phyloP scores from a whole-genome alignment of 805 yeast genomes.

The Wickerhamomyces strasburgensis region DNA sequence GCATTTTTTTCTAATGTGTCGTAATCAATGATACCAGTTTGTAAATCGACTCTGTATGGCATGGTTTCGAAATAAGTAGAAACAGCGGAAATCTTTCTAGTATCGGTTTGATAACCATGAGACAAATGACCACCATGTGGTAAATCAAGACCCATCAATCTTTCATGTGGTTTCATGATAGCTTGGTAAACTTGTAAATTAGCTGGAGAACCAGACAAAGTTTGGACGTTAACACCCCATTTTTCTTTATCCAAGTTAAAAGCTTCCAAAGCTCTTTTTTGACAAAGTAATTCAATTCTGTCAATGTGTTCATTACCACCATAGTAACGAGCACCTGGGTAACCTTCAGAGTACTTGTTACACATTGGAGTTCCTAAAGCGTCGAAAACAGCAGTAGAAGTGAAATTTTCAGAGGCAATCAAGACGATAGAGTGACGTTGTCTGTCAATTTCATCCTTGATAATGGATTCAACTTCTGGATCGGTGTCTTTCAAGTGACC shows the following conservation, averaged over 20 bases:
- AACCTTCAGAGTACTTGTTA: constrained; percentile 97
- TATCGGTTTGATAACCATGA: constrained; percentile 92
- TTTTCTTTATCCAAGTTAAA: constrained; percentile 67
- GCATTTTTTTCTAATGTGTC: constrained; percentile 83
- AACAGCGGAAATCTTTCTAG: constrained; percentile 84
- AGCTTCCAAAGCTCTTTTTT: constrained; percentile 83
- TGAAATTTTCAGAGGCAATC: constrained; percentile 95
- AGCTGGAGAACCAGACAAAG: constrained; percentile 95
- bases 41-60: constrained; percentile 89
- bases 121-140: constrained; percentile 99
- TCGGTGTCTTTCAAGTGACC: constrained; percentile 56
- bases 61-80: constrained; percentile 95
- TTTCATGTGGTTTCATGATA: constrained; percentile 79
- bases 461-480: constrained; percentile 72
- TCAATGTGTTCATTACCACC: constrained; percentile 98
- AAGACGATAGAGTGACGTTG: constrained; percentile 90
- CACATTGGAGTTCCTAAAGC: constrained; percentile 94
- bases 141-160: constrained; percentile 94
- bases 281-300: constrained; percentile 84
- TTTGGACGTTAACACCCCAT: constrained; percentile 98
- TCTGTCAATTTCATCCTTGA: constrained; percentile 78
- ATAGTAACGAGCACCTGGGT: constrained; percentile 96
- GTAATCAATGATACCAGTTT: constrained; percentile 89
- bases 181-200: constrained; percentile 91
- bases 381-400: constrained; percentile 92